Evolutionary conservation across 192 early-diverging fungal species (phyloP), one percentile per base, ranked within the genome.

Genomic region (Helicostylum pulchrum): DNA sequence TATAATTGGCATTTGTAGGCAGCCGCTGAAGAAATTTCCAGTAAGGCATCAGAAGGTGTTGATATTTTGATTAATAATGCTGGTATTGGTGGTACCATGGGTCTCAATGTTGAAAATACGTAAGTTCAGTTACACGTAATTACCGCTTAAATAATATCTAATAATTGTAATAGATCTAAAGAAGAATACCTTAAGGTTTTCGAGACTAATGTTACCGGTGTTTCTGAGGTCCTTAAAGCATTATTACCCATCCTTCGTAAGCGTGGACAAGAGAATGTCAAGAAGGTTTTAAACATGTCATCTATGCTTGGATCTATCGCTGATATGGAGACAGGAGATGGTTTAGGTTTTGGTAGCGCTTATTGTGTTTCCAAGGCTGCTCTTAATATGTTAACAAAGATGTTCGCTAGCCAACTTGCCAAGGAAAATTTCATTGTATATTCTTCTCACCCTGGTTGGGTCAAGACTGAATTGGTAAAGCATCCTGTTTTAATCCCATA

Each of bases 11-110:
- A 56, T 50, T 47, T n/a, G 30, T 58, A 70, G 70, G 12, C 62
- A 32, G 73, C 67, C n/a, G 49, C 61, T 9, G 52, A 61, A 23
- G 48, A 65, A 36, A 63, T 74, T 14, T 39, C 50, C 3, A 17
- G 48, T 15, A 61, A 66, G 17, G 62, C 73, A 4, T 56, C 62
- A 9, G 34, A 63, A 14, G 73, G 73, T 30, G 20, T 74, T 36
- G 67, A 70, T 61, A 63, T 72, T n/a, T 53, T 72, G 17, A 72
- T 72, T 23, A 74, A 74, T 46, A 74, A 74, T 53, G 61, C 71
- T 34, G 72, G 72, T 26, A 51, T 68, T n/a, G 14, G 2, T 61
- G 53, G 60, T 21, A 47, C 23, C 45, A 21, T 36, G 47, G 15
- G 23, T 9, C 46, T 26, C 4, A 7, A 26, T 12, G 26, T 52